Conservation (phyloP, 345 rosid species). For the Isatis tinctoria region DNA sequence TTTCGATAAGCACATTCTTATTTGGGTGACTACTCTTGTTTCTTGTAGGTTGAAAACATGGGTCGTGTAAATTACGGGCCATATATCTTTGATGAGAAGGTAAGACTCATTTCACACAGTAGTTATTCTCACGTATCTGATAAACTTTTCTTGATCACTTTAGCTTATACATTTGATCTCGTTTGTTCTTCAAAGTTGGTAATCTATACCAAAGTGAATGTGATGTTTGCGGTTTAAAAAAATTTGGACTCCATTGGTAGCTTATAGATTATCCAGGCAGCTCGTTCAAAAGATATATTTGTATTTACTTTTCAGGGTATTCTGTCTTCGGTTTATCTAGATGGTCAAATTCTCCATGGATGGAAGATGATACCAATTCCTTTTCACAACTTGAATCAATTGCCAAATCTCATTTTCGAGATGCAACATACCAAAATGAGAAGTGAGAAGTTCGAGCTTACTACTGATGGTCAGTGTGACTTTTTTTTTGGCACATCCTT, state of each 20-base stretch:
- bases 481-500: background rate
- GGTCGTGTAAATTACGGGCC: conserved; percentile 86
- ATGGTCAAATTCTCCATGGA: conserved; percentile 48
- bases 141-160: background rate
- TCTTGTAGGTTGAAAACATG: conserved; percentile 87
- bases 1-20: background rate
- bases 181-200: background rate
- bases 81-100: conserved; percentile 82
- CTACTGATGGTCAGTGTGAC: conserved; percentile 32
- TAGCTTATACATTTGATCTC: background rate
- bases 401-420: conserved; percentile 37
- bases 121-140: background rate
- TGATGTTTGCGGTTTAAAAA: background rate
- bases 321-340: conserved; percentile 65
- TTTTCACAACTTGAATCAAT: conserved; percentile 62
- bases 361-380: conserved; percentile 88
- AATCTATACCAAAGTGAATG: background rate
- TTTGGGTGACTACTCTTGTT: background rate
- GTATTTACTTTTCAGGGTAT: conserved; percentile 53
- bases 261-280: background rate
- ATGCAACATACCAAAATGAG: conserved; percentile 27
- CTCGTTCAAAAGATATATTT: background rate
- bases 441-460: conserved; percentile 24
- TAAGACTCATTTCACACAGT: conserved; percentile 10
- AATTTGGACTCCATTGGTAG: background rate